Percentiles rank a stretch among this genome's conserved stretches.
phyloP scores from a whole-genome alignment of 352 stramenopile genomes.

The Pythium rishiriense region DNA sequence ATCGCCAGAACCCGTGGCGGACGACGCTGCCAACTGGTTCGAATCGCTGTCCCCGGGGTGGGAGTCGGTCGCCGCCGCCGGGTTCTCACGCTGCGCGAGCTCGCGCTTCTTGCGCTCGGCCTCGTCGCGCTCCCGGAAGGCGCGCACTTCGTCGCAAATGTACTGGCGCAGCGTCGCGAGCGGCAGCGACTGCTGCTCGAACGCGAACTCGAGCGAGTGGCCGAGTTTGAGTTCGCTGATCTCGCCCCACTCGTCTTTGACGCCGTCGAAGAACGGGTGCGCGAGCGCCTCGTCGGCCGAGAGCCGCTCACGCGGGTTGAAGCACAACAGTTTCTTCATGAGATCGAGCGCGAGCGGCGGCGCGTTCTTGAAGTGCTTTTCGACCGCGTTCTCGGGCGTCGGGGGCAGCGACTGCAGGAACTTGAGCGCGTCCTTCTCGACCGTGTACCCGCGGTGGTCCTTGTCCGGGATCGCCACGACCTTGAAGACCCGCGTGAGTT shows the following conservation, averaged over 20 bases:
- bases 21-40: conserved; percentile 7
- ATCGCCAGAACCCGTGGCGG: background rate
- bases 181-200: conserved; percentile 73
- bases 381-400: conserved; percentile 51
- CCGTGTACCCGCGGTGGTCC: conserved; percentile 62
- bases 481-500: conserved; percentile 81
- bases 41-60: background rate
- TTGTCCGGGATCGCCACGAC: conserved; percentile 70
- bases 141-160: conserved; percentile 78
- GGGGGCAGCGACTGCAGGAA: conserved; percentile 75
- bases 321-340: conserved; percentile 85
- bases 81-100: conserved; percentile 6
- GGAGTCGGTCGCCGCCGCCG: background rate
- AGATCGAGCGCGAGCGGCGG: conserved; percentile 68
- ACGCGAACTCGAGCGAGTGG: conserved; percentile 84
- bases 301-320: conserved; percentile 91
- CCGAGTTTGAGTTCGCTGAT: conserved; percentile 56
- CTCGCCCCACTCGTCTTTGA: conserved; percentile 88
- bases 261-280: conserved; percentile 88
- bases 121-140: conserved; percentile 47
- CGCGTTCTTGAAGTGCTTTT: conserved; percentile 51
- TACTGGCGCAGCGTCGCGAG: conserved; percentile 71
- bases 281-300: conserved; percentile 86
- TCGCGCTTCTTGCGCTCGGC: conserved; percentile 35
- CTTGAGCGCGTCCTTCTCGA: conserved; percentile 84